Evolutionary conservation across 345 rosid genomes (phyloP), one percentile per base, ranked within the genome.

Genomic region (Camelina hispida): DNA sequence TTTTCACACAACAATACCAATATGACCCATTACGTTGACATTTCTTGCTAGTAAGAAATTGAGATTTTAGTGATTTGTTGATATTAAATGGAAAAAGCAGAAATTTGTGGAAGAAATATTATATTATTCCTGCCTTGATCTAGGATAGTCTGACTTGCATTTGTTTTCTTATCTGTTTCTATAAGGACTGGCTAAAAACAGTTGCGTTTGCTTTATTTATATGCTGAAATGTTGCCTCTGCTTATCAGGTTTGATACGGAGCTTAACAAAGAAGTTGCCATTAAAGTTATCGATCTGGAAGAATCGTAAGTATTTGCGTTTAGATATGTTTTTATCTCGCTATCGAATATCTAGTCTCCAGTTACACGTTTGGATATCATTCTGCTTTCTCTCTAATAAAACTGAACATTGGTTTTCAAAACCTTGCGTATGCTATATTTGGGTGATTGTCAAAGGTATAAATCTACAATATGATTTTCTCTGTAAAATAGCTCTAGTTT

Each of bases 201-300:
- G 2, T 46, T 77, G 38, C 10, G 35, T 62, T n/a, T 71, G 20
- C 61, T 25, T 55, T 69, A 40, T 65, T 65, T 17, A 32, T 42
- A 43, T 60, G 38, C 73, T 84, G 68, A 75, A 54, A 9, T 68
- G 54, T 60, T 84, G 64, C 62, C 52, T 73, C 59, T 71, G 76
- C 66, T 80, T 72, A 82, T 78, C 90, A 95, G 99, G 86, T 95
- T 90, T 85, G 99, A 95, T 70, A 87, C 85, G 83, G 98, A 87
- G 35, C 94, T 95, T 76, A 87, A 87, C 87, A 93, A 93, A 85
- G 98, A 88, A 28, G 97, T 95, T 82, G 99, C 99, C 69, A 95
- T 95, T 67, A 95, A 95, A 87, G 99, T 95, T 69, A 95, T 95
- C 78, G 99, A 95, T 80, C 86, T 95, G 68, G 99, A 95, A 83